phyloP scores from a whole-genome alignment of 306 rosid genomes.

The Mimosa pudica region DNA sequence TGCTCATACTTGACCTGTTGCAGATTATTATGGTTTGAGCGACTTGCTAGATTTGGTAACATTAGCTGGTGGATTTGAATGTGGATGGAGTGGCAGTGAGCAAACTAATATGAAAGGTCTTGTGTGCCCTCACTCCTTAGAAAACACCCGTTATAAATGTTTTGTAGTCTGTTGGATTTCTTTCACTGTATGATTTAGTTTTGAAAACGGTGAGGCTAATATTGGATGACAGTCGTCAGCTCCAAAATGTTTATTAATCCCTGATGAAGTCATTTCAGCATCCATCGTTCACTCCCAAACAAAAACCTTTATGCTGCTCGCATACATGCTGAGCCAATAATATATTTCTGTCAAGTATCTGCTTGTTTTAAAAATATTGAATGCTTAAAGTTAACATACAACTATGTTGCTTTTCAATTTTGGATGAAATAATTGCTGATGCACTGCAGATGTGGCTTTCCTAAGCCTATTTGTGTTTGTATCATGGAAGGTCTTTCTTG shows the following conservation, averaged over 20 bases:
- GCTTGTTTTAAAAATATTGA: neutral
- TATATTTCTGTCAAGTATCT: constrained; percentile 10
- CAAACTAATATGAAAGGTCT: constrained; percentile 25
- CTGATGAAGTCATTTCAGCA: neutral
- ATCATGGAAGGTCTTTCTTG: too few relatives aligned
- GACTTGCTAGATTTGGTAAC: constrained; percentile 34
- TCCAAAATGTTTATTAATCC: neutral
- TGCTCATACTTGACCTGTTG: constrained; percentile 31
- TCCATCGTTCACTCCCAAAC: neutral
- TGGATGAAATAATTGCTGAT: neutral
- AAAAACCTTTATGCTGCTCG: neutral
- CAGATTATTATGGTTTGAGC: constrained; percentile 43
- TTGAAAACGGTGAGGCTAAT: neutral
- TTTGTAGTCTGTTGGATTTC: constrained; percentile 35
- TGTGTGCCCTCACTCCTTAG: constrained; percentile 27
- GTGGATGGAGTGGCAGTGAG: constrained; percentile 26
- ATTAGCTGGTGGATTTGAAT: constrained; percentile 31
- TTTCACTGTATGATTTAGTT: neutral
- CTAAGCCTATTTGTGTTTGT: too few relatives aligned
- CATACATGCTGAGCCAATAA: neutral
- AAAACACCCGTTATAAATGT: constrained; percentile 32
- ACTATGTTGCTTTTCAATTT: neutral
- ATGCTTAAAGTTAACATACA: neutral
- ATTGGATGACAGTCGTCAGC: neutral
- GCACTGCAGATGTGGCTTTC: neutral